Base-by-base conservation (phyloP, 768 basidiomycete genomes). In the Suillus alpinus region DNA sequence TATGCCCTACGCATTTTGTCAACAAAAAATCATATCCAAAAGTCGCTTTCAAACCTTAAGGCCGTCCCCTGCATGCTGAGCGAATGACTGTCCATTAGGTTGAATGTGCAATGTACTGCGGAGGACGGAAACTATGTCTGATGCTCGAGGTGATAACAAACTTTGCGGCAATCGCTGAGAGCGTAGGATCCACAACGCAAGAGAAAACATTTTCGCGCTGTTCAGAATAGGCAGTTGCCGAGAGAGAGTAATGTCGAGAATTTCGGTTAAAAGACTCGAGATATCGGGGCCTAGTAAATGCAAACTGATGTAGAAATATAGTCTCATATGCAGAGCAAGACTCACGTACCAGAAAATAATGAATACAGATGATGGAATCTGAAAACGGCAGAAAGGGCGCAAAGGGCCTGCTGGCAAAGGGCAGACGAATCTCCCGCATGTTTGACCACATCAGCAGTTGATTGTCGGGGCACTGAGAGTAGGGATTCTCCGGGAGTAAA, bases 361-460 rank as follows among this genome's bases (percentile, higher is more conserved):
- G 72, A 66, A 71, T 78, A 75, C 60, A 88, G 63, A 20, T 72
- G 64, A 18, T 75, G 75, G 61, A 82, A 79, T n/a, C 73, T 74
- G 64, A 87, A 79, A 58, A 89, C 74, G 56, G 78, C 77, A 5
- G 84, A 79, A 43, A 84, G 63, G 52, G 83, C 69, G 62, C 80
- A 77, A 32, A 90, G 73, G 4, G 86, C 82, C 62, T 81, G 73
- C 32, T 84, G 81, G 61, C 81, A 84, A n/a, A 89, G 67, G 2
- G 69, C 69, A 10, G 78, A 77, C 18, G 77, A 63, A 61, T 83
- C 78, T 47, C 73, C 71, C 20, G 78, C 75, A 56, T 70, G 60
- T 60, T 81, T 76, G 40, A 78, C 65, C 16, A 80, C 73, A 26
- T 79, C 77, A 40, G 74, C 74, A n/a, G 70, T 61, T 40, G 65